Conservation (phyloP, 208 protist species). For the Naegleria gruberi region DNA sequence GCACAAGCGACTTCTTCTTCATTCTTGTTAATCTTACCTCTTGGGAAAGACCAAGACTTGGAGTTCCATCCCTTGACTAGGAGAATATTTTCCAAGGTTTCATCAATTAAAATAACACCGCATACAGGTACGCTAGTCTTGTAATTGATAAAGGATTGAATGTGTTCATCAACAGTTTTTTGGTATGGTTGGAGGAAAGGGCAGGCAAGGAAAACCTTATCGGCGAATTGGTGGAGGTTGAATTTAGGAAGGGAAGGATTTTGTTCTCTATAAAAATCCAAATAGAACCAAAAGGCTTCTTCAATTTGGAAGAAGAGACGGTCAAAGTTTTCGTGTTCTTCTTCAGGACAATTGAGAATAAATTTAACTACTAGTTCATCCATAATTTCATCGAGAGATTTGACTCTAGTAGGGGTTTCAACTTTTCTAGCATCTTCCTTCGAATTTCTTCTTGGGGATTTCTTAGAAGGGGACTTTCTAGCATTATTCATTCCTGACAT, state of each 20-base stretch:
- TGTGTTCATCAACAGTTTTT: background rate
- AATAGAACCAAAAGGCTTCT: slow-evolving; percentile 33
- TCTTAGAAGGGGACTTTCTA: background rate
- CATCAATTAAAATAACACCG: slow-evolving; percentile 26
- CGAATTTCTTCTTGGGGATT: background rate
- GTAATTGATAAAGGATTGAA: slow-evolving; percentile 24
- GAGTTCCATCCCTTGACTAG: slow-evolving; percentile 10
- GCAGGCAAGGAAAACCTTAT: slow-evolving; percentile 1
- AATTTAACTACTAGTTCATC: slow-evolving; percentile 19
- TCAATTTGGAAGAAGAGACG: slow-evolving; percentile 29
- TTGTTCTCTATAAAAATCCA: slow-evolving; percentile 26
- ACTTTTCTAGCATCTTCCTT: background rate
- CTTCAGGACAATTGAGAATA: slow-evolving; percentile 28
- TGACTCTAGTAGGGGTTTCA: background rate
- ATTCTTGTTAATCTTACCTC: slow-evolving; percentile 32
- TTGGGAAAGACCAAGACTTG: slow-evolving; percentile 25
- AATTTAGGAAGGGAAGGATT: slow-evolving; percentile 11
- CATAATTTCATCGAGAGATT: slow-evolving; percentile 10
- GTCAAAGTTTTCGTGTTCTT: slow-evolving; percentile 24
- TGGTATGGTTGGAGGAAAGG: background rate
- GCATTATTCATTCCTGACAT: background rate
- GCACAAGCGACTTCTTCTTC: slow-evolving; percentile 27
- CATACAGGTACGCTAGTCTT: slow-evolving; percentile 28
- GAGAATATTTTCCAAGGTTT: background rate
- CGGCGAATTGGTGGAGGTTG: slow-evolving; percentile 19